These are phyloP conservation scores for Corrigiola litoralis DNA, from an alignment of 179 eudicot species.

Conservation along the genomic window DNA sequence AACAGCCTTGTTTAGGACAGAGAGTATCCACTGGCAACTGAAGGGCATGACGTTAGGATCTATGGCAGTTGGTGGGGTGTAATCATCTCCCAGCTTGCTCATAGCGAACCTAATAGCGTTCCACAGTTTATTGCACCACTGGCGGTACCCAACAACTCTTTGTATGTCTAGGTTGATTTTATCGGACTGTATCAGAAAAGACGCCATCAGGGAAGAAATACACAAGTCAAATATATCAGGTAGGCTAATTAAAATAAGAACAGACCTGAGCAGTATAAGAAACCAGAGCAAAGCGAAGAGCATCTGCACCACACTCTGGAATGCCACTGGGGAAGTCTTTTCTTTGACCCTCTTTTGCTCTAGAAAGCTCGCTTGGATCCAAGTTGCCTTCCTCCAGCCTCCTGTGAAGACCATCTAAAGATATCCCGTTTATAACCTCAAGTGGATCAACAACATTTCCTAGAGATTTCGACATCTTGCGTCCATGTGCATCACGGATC, in stretches of 20 bases:
- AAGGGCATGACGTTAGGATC: slow-evolving; percentile 57
- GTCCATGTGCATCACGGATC: slow-evolving; percentile 98
- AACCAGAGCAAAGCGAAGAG: slow-evolving; percentile 94
- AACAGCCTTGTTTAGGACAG: slow-evolving; percentile 75
- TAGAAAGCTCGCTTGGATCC: slow-evolving; percentile 59
- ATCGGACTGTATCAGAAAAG: slow-evolving; percentile 59
- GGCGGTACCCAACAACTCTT: slow-evolving; percentile 91
- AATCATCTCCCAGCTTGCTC: slow-evolving; percentile 83
- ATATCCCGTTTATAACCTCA: slow-evolving; percentile 81
- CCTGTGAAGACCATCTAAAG: slow-evolving; percentile 79
- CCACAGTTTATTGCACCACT: slow-evolving; percentile 99
- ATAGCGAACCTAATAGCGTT: slow-evolving; percentile 90
- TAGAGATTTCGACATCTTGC: slow-evolving; percentile 94
- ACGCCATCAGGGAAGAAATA: slow-evolving; percentile 1
- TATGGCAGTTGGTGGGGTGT: slow-evolving; percentile 55
- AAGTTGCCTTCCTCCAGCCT: slow-evolving; percentile 87
- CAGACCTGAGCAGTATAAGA: slow-evolving; percentile 93
- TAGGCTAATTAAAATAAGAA: not conserved
- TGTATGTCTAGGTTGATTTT: slow-evolving; percentile 89
- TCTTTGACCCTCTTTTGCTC: slow-evolving; percentile 80
- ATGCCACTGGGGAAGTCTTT: slow-evolving; percentile 91
- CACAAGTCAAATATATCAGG: not conserved
- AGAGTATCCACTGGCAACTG: slow-evolving; percentile 91
- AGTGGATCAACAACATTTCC: slow-evolving; percentile 95
- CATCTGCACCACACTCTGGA: slow-evolving; percentile 97